phyloP scores from a whole-genome alignment of 306 rosid genomes.

The Begonia loranthoides region DNA sequence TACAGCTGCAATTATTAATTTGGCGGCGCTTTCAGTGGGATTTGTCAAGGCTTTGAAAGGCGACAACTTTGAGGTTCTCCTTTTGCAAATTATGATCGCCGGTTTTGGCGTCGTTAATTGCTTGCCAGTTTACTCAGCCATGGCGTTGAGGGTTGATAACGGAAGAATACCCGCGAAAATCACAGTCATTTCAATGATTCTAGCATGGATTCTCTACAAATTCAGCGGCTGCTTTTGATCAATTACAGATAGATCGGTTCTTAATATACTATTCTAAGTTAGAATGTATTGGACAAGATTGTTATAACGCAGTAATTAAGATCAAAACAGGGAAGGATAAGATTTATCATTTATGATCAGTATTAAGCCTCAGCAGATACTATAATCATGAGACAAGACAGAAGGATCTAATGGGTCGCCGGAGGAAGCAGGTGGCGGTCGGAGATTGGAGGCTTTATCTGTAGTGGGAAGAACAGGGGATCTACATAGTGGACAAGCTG shows the following conservation, averaged over 20 bases:
- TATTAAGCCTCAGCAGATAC: too few relatives aligned
- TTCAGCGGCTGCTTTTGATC: neutral
- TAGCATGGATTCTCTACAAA: neutral
- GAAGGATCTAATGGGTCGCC: too few relatives aligned
- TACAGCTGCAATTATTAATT: slow-evolving; percentile 20
- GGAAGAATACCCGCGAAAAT: slow-evolving; percentile 13
- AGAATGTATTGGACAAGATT: too few relatives aligned
- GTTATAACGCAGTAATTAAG: too few relatives aligned
- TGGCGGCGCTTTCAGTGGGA: slow-evolving; percentile 4
- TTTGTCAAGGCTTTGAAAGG: neutral
- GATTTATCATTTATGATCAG: too few relatives aligned
- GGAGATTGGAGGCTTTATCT: neutral
- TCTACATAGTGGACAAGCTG: slow-evolving; percentile 81
- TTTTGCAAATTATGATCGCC: slow-evolving; percentile 13
- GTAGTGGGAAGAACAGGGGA: slow-evolving; percentile 39
- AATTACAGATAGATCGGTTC: neutral
- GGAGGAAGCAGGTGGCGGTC: neutral
- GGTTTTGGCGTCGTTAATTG: slow-evolving; percentile 17
- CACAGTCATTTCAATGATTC: neutral
- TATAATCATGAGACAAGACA: too few relatives aligned
- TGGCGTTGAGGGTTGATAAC: slow-evolving; percentile 10
- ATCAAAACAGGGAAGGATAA: too few relatives aligned
- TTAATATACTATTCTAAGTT: too few relatives aligned
- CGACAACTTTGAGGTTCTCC: neutral
- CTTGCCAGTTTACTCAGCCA: slow-evolving; percentile 19